These are phyloP conservation scores for Myxozyma kluyveri DNA, from an alignment of 805 yeast species.

Conservation along the genomic window DNA sequence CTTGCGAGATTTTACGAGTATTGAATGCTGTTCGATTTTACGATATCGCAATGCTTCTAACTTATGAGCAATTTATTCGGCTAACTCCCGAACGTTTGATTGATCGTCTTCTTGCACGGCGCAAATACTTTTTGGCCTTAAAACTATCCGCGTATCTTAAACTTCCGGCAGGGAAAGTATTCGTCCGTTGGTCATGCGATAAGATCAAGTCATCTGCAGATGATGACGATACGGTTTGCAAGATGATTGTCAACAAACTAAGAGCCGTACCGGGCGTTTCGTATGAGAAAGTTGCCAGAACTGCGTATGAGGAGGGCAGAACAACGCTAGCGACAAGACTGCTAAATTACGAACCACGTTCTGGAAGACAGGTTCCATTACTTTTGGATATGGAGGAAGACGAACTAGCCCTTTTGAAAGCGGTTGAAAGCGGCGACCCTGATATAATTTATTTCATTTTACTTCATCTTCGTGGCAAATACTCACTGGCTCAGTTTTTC, in stretches of 20 bases:
- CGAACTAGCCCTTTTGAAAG: slow-evolving; percentile 63
- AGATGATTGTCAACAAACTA: slow-evolving; percentile 50
- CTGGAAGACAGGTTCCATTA: slow-evolving; percentile 59
- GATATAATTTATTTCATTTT: slow-evolving; percentile 61
- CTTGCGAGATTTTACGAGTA: slow-evolving; percentile 60
- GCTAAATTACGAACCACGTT: slow-evolving; percentile 63
- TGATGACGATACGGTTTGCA: slow-evolving; percentile 59
- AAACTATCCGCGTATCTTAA: slow-evolving; percentile 54
- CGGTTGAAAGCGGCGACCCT: slow-evolving; percentile 58
- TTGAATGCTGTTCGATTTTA: slow-evolving; percentile 65
- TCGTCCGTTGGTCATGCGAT: slow-evolving; percentile 75
- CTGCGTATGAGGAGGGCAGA: slow-evolving; percentile 82
- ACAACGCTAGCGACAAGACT: slow-evolving; percentile 61
- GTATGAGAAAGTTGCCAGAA: slow-evolving; percentile 56
- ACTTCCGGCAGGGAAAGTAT: slow-evolving; percentile 52
- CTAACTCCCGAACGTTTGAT: slow-evolving; percentile 60
- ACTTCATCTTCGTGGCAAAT: slow-evolving; percentile 50
- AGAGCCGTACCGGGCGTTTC: slow-evolving; percentile 46
- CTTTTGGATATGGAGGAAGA: slow-evolving; percentile 70
- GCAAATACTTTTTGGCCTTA: slow-evolving; percentile 60
- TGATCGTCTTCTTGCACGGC: slow-evolving; percentile 55
- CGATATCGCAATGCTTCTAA: slow-evolving; percentile 67
- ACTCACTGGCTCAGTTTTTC: slow-evolving; percentile 67
- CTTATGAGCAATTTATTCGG: slow-evolving; percentile 51
- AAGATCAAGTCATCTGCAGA: slow-evolving; percentile 50